Evolutionary conservation across 352 stramenopile genomes (phyloP).

Genomic region (Plasmopara halstedii): DNA sequence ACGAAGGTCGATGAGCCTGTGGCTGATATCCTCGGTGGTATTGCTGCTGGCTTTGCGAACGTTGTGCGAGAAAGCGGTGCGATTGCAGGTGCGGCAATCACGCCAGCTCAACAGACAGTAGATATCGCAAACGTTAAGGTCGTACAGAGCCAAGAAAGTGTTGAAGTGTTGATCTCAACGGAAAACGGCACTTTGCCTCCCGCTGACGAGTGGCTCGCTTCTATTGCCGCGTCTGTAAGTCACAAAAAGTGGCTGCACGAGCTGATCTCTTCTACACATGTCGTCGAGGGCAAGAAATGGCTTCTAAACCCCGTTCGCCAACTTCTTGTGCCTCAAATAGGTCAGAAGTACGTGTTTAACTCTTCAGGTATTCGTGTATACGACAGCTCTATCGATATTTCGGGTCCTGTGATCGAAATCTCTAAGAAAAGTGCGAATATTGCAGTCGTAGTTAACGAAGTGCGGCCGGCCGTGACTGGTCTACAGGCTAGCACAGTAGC

Average conservation of each 20-base stretch:
- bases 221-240: slow-evolving; percentile 24
- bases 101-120: slow-evolving; percentile 4
- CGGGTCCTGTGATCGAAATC: slow-evolving; percentile 46
- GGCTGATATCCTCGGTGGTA: slow-evolving; percentile 61
- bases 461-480: slow-evolving; percentile 45
- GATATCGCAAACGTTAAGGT: slow-evolving; percentile 23
- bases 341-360: slow-evolving; percentile 37
- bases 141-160: slow-evolving; percentile 11
- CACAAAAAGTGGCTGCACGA: slow-evolving; percentile 46
- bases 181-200: slow-evolving; percentile 20
- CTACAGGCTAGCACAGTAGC: slow-evolving; percentile 34
- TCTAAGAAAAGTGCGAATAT: slow-evolving; percentile 29
- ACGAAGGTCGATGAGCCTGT: slow-evolving; percentile 69
- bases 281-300: slow-evolving; percentile 53
- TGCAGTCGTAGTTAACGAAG: slow-evolving; percentile 42
- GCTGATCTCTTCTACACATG: slow-evolving; percentile 43
- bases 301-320: slow-evolving; percentile 52
- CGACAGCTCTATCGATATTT: slow-evolving; percentile 28
- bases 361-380: slow-evolving; percentile 27
- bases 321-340: slow-evolving; percentile 37
- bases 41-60: slow-evolving; percentile 46
- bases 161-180: slow-evolving; percentile 24
- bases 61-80: slow-evolving; percentile 27
- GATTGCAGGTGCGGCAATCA: background rate
- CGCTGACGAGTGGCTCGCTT: slow-evolving; percentile 33